A percentile compares a stretch with the other conserved stretches of the same genome.
phyloP scores from a whole-genome alignment of 1,139 yeast species.

The Diutina mesorugosa region DNA sequence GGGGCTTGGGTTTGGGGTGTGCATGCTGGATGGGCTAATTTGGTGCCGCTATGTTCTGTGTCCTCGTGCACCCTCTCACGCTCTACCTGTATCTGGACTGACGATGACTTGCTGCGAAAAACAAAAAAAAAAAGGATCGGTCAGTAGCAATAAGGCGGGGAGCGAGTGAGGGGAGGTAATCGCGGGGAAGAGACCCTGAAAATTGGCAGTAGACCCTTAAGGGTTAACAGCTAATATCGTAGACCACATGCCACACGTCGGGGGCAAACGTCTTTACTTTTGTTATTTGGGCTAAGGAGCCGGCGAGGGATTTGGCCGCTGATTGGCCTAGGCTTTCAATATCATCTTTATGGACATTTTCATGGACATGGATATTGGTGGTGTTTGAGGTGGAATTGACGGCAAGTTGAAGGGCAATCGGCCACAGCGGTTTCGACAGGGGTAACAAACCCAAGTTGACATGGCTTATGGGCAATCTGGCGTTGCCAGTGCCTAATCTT shows the following conservation, averaged over 20 bases:
- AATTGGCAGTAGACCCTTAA: too few relatives aligned
- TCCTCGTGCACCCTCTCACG: too few relatives aligned
- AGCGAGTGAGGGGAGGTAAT: too few relatives aligned
- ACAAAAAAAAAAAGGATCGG: background rate
- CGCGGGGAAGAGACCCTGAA: background rate
- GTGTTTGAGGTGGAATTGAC: background rate
- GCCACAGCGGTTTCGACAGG: conserved; percentile 52
- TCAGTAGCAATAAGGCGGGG: too few relatives aligned
- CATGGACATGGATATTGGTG: conserved; percentile 56
- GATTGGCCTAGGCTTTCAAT: conserved; percentile 12
- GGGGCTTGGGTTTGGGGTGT: background rate
- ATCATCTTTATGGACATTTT: conserved; percentile 43
- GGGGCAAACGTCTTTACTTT: conserved; percentile 81
- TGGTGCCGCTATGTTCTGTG: too few relatives aligned
- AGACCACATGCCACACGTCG: conserved; percentile 68
- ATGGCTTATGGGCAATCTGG: conserved; percentile 32
- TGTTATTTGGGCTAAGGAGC: conserved; percentile 23
- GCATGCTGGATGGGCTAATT: background rate
- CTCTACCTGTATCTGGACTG: too few relatives aligned
- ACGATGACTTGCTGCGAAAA: too few relatives aligned
- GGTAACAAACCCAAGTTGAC: conserved; percentile 74
- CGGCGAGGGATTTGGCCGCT: conserved; percentile 4
- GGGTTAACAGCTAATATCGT: conserved; percentile 23
- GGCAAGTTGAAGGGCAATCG: conserved; percentile 18
- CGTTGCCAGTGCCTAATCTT: conserved; percentile 18